Conservation (phyloP, 2,329 filamentous ascomycete species). For the Ophiostoma quercus region DNA sequence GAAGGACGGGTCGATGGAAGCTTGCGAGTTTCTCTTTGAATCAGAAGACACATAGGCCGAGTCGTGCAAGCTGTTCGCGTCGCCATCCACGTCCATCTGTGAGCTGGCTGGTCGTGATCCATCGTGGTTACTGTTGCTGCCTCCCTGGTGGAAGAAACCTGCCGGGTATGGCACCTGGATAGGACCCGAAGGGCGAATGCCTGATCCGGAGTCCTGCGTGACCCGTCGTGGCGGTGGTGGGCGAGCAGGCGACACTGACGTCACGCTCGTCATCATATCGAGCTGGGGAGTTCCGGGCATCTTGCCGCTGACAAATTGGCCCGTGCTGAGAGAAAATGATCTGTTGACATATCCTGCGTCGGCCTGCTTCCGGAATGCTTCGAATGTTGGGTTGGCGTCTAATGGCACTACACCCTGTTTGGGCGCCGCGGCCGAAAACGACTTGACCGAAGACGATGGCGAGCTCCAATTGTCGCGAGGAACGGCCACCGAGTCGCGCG, state of each 20-base stretch:
- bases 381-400: slow-evolving; percentile 75
- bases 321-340: slow-evolving; percentile 45
- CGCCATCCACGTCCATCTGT: slow-evolving; percentile 43
- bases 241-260: slow-evolving; percentile 1
- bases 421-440: slow-evolving; percentile 63
- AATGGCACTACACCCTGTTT: slow-evolving; percentile 55
- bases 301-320: slow-evolving; percentile 32
- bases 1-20: slow-evolving; percentile 41
- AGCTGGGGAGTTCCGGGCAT: slow-evolving; percentile 8
- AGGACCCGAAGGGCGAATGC: background rate
- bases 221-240: slow-evolving; percentile 36
- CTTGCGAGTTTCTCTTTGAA: slow-evolving; percentile 49
- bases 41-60: slow-evolving; percentile 52
- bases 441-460: slow-evolving; percentile 61
- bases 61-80: slow-evolving; percentile 45
- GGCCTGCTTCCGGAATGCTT: slow-evolving; percentile 69
- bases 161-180: background rate
- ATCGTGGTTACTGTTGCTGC: background rate
- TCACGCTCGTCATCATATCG: background rate
- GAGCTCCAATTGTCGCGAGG: slow-evolving; percentile 71
- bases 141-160: slow-evolving; percentile 9
- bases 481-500: slow-evolving; percentile 58
- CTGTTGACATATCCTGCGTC: slow-evolving; percentile 54
- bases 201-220: slow-evolving; percentile 44
- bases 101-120: slow-evolving; percentile 18